These are phyloP conservation scores for Russula brevipes DNA, from an alignment of 768 basidiomycete species.

Conservation along the genomic window DNA sequence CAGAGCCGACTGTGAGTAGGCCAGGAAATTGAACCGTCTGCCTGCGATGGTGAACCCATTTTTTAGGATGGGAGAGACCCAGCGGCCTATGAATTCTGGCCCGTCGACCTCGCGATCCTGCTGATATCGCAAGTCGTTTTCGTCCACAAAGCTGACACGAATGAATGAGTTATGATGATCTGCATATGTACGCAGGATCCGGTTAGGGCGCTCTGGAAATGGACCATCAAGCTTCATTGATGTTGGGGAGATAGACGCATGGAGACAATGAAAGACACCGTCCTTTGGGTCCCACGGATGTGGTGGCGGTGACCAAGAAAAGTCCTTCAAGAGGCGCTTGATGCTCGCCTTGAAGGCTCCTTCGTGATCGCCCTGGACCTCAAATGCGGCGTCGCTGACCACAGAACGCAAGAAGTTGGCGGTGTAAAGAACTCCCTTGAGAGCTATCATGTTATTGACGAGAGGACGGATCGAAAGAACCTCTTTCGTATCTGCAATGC, in stretches of 20 bases:
- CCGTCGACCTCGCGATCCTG: constrained; percentile 56
- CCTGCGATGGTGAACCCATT: constrained; percentile 51
- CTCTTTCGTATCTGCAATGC: constrained; percentile 47
- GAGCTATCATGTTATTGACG: constrained; percentile 32
- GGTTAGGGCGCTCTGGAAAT: constrained; percentile 54
- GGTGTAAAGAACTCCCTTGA: constrained; percentile 35
- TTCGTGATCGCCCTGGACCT: background rate
- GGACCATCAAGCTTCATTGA: constrained; percentile 50
- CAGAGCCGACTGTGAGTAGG: constrained; percentile 71
- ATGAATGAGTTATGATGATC: constrained; percentile 50
- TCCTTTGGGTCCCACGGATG: constrained; percentile 9
- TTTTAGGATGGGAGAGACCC: constrained; percentile 43
- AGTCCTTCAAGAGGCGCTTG: constrained; percentile 30
- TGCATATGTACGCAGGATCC: constrained; percentile 51
- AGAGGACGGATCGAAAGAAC: constrained; percentile 39
- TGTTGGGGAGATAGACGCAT: constrained; percentile 52
- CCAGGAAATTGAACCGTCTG: constrained; percentile 55
- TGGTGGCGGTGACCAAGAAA: constrained; percentile 3
- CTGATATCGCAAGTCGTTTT: constrained; percentile 47
- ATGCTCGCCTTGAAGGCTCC: constrained; percentile 21
- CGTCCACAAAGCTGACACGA: constrained; percentile 59
- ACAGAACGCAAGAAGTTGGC: constrained; percentile 40
- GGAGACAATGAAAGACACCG: constrained; percentile 41
- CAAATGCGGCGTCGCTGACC: constrained; percentile 29
- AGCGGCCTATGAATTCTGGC: constrained; percentile 41